Evolutionary conservation across 129 eudicot genomes (phyloP), one percentile per base, ranked within the genome.

Genomic region (Pittosporum tobira): DNA sequence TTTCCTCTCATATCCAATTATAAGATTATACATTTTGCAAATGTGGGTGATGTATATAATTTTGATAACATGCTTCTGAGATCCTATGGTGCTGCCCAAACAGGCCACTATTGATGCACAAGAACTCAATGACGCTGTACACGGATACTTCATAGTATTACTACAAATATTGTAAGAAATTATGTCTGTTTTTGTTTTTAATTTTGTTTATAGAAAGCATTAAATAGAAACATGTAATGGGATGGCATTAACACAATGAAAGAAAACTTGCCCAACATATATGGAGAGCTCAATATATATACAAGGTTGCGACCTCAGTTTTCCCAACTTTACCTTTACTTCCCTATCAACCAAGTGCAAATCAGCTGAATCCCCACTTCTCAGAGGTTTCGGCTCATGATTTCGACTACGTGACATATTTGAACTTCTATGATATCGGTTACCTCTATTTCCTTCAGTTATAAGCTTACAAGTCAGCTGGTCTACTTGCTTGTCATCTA

Each of bases 281-380:
- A 67, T 68, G 53, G 64, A 51, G 63, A 47, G 43, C 64, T 43
- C 58, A 43, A 71, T 66, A 62, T 51, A 79, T 43, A 63, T 78
- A 73, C 78, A 81, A 26, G 45, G 20, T 56, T 68, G 71, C 46
- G 68, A 74, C 84, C 57, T 68, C 34, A 59, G 67, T 56, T 48
- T 63, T 72, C 79, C 78, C 54, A 72, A 70, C 28, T 48, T 74
- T 87, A 87, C 96, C 94, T 87, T 80, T 73, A 65, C 64, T 55
- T 77, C 75, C 81, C 54, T 66, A 68, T 62, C 71, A 77, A 77
- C 55, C 70, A 76, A 53, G 65, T 55, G 66, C 34, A 68, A 43
- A 56, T 77, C 80, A 72, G 67, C 57, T 48, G 83, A 51, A 68
- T 77, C 67, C 60, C 67, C 42, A 77, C 73, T 62, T 62, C 75